Conservation (phyloP, 805 yeast species). For the Limtongia smithiae region DNA sequence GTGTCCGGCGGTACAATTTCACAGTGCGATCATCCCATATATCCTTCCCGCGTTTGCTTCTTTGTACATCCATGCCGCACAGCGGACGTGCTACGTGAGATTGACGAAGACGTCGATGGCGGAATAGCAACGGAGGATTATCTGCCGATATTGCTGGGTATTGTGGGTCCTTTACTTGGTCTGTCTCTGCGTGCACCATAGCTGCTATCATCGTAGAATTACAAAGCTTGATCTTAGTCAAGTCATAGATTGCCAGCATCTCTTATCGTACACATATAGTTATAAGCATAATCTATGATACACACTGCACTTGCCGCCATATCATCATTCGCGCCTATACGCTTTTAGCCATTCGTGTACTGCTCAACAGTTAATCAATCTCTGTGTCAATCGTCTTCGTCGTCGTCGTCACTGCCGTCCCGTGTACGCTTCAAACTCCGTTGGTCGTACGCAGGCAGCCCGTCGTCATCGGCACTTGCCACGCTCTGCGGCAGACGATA, state of each 20-base stretch:
- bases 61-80: slow-evolving; percentile 28
- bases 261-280: neutral
- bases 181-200: slow-evolving; percentile 5
- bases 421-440: slow-evolving; percentile 15
- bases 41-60: slow-evolving; percentile 13
- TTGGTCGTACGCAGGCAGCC: slow-evolving; percentile 18
- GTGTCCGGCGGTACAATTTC: slow-evolving; percentile 12
- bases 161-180: slow-evolving; percentile 20
- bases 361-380: too few species aligned
- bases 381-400: slow-evolving; percentile 6
- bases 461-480: neutral
- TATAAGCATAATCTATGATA: neutral
- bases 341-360: too few species aligned
- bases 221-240: too few species aligned
- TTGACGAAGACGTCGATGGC: slow-evolving; percentile 4
- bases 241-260: too few species aligned
- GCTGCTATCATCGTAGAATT: too few species aligned
- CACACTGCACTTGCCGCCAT: neutral
- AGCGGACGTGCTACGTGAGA: slow-evolving; percentile 16
- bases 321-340: neutral
- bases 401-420: slow-evolving; percentile 13
- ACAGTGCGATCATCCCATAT: slow-evolving; percentile 24
- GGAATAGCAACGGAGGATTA: slow-evolving; percentile 10
- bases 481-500: slow-evolving; percentile 27
- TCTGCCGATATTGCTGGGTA: slow-evolving; percentile 22